These are phyloP conservation scores for Saturnispora gosingensis DNA, from an alignment of 805 yeast species.

Conservation along the genomic window DNA sequence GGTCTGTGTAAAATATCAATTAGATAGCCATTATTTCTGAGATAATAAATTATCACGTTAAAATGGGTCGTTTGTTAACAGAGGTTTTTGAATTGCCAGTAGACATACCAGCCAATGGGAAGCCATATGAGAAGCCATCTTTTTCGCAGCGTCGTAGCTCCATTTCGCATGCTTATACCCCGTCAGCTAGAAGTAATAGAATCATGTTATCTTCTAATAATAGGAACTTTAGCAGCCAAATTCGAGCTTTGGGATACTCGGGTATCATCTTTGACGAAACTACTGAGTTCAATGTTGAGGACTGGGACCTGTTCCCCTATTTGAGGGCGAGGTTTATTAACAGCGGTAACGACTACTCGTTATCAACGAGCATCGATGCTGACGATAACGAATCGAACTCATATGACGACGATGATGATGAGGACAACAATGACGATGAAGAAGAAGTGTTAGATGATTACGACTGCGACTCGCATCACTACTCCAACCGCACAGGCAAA, in stretches of 20 bases:
- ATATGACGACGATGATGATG: conserved; percentile 1
- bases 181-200: background rate
- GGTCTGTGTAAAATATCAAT: background rate
- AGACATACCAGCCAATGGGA: background rate
- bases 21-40: background rate
- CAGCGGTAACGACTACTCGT: background rate
- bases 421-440: background rate
- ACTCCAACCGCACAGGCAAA: background rate
- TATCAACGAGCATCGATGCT: background rate
- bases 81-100: conserved; percentile 2
- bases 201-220: background rate
- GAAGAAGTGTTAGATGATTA: background rate
- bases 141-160: background rate
- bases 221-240: background rate
- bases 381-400: background rate
- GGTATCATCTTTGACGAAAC: background rate
- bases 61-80: conserved; percentile 7
- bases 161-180: conserved; percentile 1
- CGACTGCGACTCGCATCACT: background rate
- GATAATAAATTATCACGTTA: background rate
- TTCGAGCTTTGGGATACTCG: background rate
- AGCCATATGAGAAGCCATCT: background rate
- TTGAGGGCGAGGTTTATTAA: background rate
- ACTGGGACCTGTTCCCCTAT: conserved; percentile 1
- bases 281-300: background rate